phyloP scores from a whole-genome alignment of 768 basidiomycete genomes.

The Guyanaporus albipodus region DNA sequence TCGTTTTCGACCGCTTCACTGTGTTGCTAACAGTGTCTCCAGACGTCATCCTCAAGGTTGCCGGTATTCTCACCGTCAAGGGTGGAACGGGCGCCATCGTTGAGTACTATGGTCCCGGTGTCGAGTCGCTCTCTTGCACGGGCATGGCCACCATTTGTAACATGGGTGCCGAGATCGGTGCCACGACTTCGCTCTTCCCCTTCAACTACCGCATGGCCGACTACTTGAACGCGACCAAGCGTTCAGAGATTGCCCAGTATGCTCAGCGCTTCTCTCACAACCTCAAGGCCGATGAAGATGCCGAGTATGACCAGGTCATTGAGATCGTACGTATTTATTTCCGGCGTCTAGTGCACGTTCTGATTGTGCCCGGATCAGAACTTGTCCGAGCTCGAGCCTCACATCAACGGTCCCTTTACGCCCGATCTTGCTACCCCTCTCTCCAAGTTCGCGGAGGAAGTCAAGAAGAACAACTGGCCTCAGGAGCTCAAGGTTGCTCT shows the following conservation, averaged over 20 bases:
- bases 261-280: constrained; percentile 89
- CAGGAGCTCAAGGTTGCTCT: constrained; percentile 94
- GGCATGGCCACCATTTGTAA: constrained; percentile 99
- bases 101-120: constrained; percentile 93
- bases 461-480: constrained; percentile 96
- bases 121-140: constrained; percentile 94
- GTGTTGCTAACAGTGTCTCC: constrained; percentile 8
- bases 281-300: constrained; percentile 79
- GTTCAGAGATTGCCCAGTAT: constrained; percentile 81
- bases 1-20: background rate
- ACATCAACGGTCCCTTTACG: constrained; percentile 99
- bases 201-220: constrained; percentile 93
- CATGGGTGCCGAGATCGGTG: constrained; percentile 99
- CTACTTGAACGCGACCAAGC: constrained; percentile 95
- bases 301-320: constrained; percentile 92
- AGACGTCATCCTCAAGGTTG: constrained; percentile 99
- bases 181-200: constrained; percentile 98
- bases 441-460: constrained; percentile 88
- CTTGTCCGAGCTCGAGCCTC: constrained; percentile 95
- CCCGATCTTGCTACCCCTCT: constrained; percentile 98
- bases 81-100: constrained; percentile 99
- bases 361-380: constrained; percentile 47
- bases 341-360: background rate
- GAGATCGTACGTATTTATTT: constrained; percentile 64
- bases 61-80: constrained; percentile 98